Percentiles rank a stretch among this genome's conserved stretches.
Conservation (phyloP, 2,329 filamentous ascomycete genomes). For the Ceratocystis cubensis region DNA sequence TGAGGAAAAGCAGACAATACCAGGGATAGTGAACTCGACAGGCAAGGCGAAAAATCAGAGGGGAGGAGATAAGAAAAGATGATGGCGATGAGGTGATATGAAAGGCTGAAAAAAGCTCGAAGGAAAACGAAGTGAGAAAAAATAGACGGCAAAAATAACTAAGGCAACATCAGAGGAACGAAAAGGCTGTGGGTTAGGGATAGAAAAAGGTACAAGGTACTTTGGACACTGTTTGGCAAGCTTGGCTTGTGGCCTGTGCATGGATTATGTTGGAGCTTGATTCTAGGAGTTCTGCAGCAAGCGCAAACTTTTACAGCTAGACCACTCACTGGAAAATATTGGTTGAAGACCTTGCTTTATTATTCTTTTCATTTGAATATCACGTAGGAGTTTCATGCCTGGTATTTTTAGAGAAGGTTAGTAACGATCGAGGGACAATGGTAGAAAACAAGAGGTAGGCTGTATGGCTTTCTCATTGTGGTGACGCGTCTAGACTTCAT, state of each 20-base stretch:
- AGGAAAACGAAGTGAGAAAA: neutral
- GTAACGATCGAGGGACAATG: no score
- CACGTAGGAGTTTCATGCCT: no score
- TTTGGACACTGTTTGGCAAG: conserved; percentile 9
- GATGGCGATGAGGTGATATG: conserved; percentile 9
- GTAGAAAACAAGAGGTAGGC: no score
- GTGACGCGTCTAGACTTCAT: no score
- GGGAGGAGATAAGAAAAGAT: conserved; percentile 10
- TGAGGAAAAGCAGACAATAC: neutral
- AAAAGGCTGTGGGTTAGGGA: conserved; percentile 13
- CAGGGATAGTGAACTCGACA: neutral
- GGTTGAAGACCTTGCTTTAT: neutral
- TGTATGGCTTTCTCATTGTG: no score
- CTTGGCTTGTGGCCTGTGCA: conserved; percentile 4
- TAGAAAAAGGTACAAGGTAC: conserved; percentile 11
- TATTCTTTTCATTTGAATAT: no score
- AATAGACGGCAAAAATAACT: neutral
- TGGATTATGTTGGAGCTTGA: neutral
- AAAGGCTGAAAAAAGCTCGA: neutral
- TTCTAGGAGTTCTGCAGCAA: neutral
- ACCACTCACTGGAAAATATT: neutral
- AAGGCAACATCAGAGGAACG: conserved; percentile 3
- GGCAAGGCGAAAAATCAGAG: neutral
- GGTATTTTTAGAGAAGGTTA: no score
- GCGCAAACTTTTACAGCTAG: neutral